phyloP scores from a whole-genome alignment of 495 filamentous ascomycete genomes.

The Thozetella sp. region DNA sequence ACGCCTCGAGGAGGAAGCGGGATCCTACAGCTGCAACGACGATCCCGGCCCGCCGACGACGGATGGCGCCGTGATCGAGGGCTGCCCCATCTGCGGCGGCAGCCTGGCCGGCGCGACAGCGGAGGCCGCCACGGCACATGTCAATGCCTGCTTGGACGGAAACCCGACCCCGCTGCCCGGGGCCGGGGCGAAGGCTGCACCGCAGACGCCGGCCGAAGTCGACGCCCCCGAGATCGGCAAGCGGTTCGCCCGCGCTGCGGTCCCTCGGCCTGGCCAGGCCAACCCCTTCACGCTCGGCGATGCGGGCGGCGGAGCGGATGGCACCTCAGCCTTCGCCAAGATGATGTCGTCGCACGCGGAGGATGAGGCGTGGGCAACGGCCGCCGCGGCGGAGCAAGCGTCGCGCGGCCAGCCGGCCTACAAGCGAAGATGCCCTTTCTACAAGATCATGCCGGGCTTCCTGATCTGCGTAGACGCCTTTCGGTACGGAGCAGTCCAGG shows the following conservation, averaged over 20 bases:
- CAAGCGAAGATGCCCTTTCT: slow-evolving; percentile 92
- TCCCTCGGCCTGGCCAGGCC: slow-evolving; percentile 74
- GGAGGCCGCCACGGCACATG: slow-evolving; percentile 68
- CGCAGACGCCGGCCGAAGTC: slow-evolving; percentile 18
- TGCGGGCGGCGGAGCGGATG: slow-evolving; percentile 15
- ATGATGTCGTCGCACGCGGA: slow-evolving; percentile 91
- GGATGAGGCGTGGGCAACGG: slow-evolving; percentile 85
- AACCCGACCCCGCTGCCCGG: slow-evolving; percentile 55
- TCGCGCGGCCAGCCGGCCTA: slow-evolving; percentile 89
- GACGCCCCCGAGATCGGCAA: slow-evolving; percentile 44
- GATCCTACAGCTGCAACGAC: slow-evolving; percentile 36
- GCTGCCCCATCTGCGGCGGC: slow-evolving; percentile 78
- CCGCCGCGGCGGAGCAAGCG: slow-evolving; percentile 75
- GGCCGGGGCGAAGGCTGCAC: slow-evolving; percentile 13
- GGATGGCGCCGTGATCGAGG: slow-evolving; percentile 30
- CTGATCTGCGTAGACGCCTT: slow-evolving; percentile 96
- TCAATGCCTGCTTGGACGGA: slow-evolving; percentile 92
- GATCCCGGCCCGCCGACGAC: slow-evolving; percentile 16
- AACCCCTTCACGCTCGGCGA: slow-evolving; percentile 66
- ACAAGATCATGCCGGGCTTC: slow-evolving; percentile 94
- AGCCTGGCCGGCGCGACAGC: slow-evolving; percentile 61
- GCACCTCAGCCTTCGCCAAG: slow-evolving; percentile 80
- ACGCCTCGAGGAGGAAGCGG: slow-evolving; percentile 55
- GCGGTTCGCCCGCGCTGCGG: slow-evolving; percentile 65
- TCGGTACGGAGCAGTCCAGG: slow-evolving; percentile 89